phyloP scores from a whole-genome alignment of 148 eudicot genomes.

The Oxyria digyna region DNA sequence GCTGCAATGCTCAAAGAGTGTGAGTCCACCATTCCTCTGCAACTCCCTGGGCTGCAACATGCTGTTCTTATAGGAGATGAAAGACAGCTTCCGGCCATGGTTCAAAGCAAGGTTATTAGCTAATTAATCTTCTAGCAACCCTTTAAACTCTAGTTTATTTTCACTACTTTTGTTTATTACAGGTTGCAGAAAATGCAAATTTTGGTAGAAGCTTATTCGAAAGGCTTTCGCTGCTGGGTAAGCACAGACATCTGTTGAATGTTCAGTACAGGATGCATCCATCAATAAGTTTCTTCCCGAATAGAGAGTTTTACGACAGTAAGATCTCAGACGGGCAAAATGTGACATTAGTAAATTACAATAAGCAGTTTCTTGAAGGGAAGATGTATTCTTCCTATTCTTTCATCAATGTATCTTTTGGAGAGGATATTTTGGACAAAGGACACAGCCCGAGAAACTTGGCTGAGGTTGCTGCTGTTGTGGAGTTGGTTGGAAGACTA shows the following conservation, averaged over 20 bases:
- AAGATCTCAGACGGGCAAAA: conserved; percentile 18
- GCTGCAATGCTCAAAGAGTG: no score
- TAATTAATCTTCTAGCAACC: no score
- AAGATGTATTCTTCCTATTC: conserved; percentile 25
- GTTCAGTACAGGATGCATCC: conserved; percentile 62
- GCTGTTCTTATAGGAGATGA: no score
- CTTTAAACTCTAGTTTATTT: not conserved
- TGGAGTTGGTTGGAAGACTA: conserved; percentile 29
- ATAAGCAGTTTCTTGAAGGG: conserved; percentile 18
- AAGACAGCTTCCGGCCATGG: no score
- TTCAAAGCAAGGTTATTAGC: no score
- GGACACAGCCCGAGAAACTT: conserved; percentile 31
- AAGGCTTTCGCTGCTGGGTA: conserved; percentile 29
- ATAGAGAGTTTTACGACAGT: conserved; percentile 21
- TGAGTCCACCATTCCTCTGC: no score
- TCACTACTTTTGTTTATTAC: not conserved
- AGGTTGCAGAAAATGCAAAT: conserved; percentile 30
- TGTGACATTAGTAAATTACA: conserved; percentile 14
- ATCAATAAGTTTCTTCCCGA: conserved; percentile 42
- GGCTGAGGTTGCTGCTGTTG: conserved; percentile 36
- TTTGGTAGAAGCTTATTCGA: conserved; percentile 57
- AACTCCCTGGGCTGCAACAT: no score
- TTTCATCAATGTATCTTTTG: conserved; percentile 30
- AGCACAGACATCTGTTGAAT: conserved; percentile 33
- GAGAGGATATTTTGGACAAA: conserved; percentile 29